These are phyloP conservation scores for Grosmannia clavigera DNA, from an alignment of 2,329 filamentous ascomycete genomes.

Conservation along the genomic window DNA sequence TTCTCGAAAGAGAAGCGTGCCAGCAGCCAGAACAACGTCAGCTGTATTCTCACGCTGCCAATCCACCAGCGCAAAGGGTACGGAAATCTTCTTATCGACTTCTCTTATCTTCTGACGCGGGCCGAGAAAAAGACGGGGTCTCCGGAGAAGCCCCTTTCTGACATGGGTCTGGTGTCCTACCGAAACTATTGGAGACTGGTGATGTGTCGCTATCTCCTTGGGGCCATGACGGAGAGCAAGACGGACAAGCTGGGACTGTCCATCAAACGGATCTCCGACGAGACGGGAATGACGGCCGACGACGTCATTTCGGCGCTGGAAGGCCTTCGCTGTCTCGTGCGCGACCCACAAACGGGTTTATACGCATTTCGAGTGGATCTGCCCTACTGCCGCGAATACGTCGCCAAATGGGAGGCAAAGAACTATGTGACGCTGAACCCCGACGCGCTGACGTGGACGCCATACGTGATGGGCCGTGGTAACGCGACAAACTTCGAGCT, in stretches of 20 bases:
- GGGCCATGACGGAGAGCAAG: constrained; percentile 31
- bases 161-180: constrained; percentile 96
- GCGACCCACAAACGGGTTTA: constrained; percentile 74
- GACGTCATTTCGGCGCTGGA: constrained; percentile 92
- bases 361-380: constrained; percentile 86
- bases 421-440: constrained; percentile 76
- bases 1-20: constrained; percentile 97
- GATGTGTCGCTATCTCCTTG: constrained; percentile 70
- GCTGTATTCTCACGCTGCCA: constrained; percentile 87
- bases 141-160: constrained; percentile 91
- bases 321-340: constrained; percentile 74
- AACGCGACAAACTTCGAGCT: constrained; percentile 75
- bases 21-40: constrained; percentile 93
- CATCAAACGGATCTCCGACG: constrained; percentile 62
- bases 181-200: constrained; percentile 93
- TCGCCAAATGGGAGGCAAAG: constrained; percentile 80
- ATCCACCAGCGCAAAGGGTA: constrained; percentile 97
- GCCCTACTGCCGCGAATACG: constrained; percentile 74
- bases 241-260: constrained; percentile 38
- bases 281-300: constrained; percentile 90
- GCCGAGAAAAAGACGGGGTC: constrained; percentile 91
- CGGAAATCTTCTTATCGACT: constrained; percentile 92
- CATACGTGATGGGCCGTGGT: constrained; percentile 87
- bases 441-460: constrained; percentile 79
- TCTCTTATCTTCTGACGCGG: constrained; percentile 89